Conservation (phyloP, 1,139 yeast genomes). For the Sugiyamaella pinicola region DNA sequence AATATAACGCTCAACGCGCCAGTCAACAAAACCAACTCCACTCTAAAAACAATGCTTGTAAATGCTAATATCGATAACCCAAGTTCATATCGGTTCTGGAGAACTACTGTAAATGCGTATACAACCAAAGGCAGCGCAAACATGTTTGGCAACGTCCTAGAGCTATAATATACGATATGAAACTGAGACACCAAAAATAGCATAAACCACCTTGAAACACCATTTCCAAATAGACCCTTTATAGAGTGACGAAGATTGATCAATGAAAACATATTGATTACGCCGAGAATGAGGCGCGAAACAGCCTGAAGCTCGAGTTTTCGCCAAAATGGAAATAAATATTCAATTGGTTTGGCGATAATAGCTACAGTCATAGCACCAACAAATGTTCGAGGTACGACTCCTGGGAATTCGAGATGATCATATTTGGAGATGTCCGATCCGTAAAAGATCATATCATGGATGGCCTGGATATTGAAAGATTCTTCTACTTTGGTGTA, state of each 20-base stretch:
- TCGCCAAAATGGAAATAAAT: slow-evolving; percentile 35
- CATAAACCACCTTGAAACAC: slow-evolving; percentile 52
- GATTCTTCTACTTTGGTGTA: slow-evolving; percentile 94
- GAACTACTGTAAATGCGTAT: slow-evolving; percentile 53
- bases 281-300: slow-evolving; percentile 41
- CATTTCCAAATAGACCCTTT: slow-evolving; percentile 21
- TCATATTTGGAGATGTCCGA: slow-evolving; percentile 54
- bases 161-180: slow-evolving; percentile 73
- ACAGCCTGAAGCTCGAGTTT: slow-evolving; percentile 47
- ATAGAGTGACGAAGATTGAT: slow-evolving; percentile 35
- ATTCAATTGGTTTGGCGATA: slow-evolving; percentile 44
- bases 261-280: slow-evolving; percentile 38
- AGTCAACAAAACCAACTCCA: slow-evolving; percentile 69
- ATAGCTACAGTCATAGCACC: slow-evolving; percentile 66
- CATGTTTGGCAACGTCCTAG: slow-evolving; percentile 86
- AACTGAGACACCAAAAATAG: slow-evolving; percentile 67
- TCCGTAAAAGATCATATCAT: slow-evolving; percentile 75
- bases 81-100: slow-evolving; percentile 51
- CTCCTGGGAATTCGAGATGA: slow-evolving; percentile 82
- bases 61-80: slow-evolving; percentile 65
- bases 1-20: slow-evolving; percentile 45
- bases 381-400: slow-evolving; percentile 80
- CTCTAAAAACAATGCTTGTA: slow-evolving; percentile 67
- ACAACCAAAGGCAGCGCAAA: slow-evolving; percentile 76
- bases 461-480: slow-evolving; percentile 86